Conservation (phyloP, 306 rosid genomes). For the Casuarina equisetifolia region DNA sequence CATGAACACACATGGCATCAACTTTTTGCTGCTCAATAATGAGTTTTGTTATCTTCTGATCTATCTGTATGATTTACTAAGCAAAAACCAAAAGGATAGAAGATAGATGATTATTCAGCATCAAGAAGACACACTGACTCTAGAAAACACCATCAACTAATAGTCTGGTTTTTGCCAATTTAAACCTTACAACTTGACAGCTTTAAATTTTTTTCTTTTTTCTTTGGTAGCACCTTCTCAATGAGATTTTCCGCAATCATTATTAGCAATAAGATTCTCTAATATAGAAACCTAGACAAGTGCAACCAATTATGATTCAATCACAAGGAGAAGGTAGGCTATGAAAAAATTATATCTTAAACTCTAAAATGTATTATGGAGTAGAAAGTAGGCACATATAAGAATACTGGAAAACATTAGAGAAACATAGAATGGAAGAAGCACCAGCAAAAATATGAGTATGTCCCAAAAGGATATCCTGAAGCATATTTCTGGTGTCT, state of each 20-base stretch:
- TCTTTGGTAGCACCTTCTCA: background rate
- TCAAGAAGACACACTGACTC: slow-evolving; percentile 22
- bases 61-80: slow-evolving; percentile 84
- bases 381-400: background rate
- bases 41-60: slow-evolving; percentile 69
- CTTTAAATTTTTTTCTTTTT: background rate
- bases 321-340: background rate
- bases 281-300: background rate
- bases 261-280: background rate
- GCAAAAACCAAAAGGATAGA: slow-evolving; percentile 47
- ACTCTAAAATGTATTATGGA: background rate
- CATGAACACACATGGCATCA: slow-evolving; percentile 76
- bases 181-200: background rate
- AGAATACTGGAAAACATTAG: background rate
- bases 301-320: background rate
- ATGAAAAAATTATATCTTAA: background rate
- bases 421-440: background rate
- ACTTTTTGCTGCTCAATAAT: slow-evolving; percentile 92
- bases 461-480: slow-evolving; percentile 75
- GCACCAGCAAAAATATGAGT: background rate
- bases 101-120: slow-evolving; percentile 10
- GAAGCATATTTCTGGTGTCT: slow-evolving; percentile 58
- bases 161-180: background rate
- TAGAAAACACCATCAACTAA: background rate
- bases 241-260: background rate